phyloP scores from a whole-genome alignment of 805 yeast species.

The Huiozyma sinensis region DNA sequence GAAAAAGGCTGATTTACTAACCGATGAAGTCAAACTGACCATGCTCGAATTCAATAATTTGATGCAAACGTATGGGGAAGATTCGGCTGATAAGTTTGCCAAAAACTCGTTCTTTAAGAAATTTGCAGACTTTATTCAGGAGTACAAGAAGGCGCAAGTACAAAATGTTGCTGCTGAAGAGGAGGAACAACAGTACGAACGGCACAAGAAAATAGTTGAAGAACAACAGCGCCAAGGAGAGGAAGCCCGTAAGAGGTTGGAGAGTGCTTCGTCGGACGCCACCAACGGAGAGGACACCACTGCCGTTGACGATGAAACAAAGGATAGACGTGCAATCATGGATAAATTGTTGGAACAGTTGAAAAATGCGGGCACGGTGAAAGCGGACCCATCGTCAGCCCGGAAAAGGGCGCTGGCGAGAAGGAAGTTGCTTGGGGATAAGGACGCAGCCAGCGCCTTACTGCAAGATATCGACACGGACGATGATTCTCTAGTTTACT shows the following conservation, averaged over 20 bases:
- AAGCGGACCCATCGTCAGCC: constrained; percentile 70
- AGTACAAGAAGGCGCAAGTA: constrained; percentile 66
- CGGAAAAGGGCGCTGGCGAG: constrained; percentile 71
- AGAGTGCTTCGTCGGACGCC: constrained; percentile 1
- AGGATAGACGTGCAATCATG: constrained; percentile 46
- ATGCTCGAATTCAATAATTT: constrained; percentile 55
- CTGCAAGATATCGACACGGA: constrained; percentile 17
- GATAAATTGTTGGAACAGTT: constrained; percentile 79
- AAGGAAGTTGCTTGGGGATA: constrained; percentile 36
- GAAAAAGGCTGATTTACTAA: constrained; percentile 52
- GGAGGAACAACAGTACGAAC: constrained; percentile 66
- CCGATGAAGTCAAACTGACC: constrained; percentile 52
- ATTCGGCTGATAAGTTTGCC: constrained; percentile 55
- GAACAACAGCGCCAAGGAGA: constrained; percentile 24
- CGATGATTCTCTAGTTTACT: constrained; percentile 21
- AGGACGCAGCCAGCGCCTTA: constrained; percentile 8
- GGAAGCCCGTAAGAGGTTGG: constrained; percentile 11
- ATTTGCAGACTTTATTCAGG: constrained; percentile 67
- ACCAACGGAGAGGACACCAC: constrained; percentile 3
- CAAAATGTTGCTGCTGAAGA: constrained; percentile 79
- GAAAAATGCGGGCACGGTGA: constrained; percentile 73
- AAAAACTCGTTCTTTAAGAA: constrained; percentile 64
- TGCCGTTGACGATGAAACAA: constrained; percentile 9
- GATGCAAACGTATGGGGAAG: constrained; percentile 88
- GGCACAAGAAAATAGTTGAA: constrained; percentile 48